Percentiles rank a stretch among this genome's conserved stretches.
Evolutionary conservation across 208 protist species (phyloP).

Genomic region (Acanthamoeba healyi): DNA sequence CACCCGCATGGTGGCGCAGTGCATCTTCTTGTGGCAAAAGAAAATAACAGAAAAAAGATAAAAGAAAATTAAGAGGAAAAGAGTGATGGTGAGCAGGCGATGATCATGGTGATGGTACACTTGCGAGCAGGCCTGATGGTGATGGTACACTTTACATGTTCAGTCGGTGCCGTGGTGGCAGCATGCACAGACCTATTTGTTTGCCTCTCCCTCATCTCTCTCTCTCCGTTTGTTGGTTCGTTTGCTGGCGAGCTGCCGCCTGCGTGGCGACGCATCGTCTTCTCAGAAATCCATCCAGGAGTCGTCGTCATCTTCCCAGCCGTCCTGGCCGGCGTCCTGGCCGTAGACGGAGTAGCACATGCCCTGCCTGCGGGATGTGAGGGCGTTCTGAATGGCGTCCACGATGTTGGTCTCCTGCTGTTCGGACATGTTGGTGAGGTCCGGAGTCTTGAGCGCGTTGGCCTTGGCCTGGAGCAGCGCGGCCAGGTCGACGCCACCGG

Average conservation of each 20-base stretch:
- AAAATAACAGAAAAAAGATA: no score
- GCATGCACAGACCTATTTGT: no score
- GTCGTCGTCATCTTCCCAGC: slow-evolving; percentile 66
- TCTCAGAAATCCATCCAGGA: slow-evolving; percentile 70
- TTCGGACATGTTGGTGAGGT: slow-evolving; percentile 60
- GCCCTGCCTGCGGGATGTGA: slow-evolving; percentile 51
- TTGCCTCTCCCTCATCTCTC: no score
- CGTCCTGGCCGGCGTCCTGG: slow-evolving; percentile 3
- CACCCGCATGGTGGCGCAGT: no score
- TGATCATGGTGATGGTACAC: no score
- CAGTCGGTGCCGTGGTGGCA: no score
- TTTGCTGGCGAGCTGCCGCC: not conserved
- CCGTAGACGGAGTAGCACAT: slow-evolving; percentile 72
- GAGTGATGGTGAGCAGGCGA: no score
- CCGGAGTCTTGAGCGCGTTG: slow-evolving; percentile 34
- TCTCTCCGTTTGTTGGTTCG: not conserved
- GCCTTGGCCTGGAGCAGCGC: slow-evolving; percentile 48
- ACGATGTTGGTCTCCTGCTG: slow-evolving; percentile 60
- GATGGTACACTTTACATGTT: no score
- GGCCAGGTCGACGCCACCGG: not conserved
- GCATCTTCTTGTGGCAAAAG: no score
- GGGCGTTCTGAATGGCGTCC: slow-evolving; percentile 63
- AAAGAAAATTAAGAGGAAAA: no score
- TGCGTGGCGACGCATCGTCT: not conserved
- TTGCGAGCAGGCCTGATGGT: no score